Percentiles rank a stretch among this genome's conserved stretches.
These are phyloP conservation scores for Mucor plumbeus DNA, from an alignment of 371 early-diverging fungal species.

Conservation along the genomic window DNA sequence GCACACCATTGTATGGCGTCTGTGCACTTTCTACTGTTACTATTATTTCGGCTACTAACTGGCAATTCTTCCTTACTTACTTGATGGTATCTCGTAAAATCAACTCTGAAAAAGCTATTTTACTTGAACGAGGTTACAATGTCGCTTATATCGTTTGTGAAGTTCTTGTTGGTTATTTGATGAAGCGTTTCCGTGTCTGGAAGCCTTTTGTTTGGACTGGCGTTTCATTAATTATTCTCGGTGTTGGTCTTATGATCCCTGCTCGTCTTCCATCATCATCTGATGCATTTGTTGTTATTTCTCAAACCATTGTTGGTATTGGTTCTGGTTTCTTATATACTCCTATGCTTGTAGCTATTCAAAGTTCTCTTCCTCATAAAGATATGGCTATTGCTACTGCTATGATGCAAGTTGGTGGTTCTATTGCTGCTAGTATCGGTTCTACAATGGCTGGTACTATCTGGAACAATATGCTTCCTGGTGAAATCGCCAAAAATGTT, in stretches of 20 bases:
- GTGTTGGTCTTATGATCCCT: conserved; percentile 50
- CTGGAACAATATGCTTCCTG: conserved; percentile 48
- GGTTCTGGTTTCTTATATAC: conserved; percentile 43
- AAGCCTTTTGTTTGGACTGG: conserved; percentile 61
- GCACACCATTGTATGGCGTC: conserved; percentile 53
- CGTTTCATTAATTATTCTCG: conserved; percentile 59
- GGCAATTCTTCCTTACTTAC: conserved; percentile 47
- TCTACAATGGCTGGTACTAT: conserved; percentile 46
- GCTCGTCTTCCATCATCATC: conserved; percentile 45
- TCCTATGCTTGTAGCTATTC: conserved; percentile 41
- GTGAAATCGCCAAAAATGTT: conserved; percentile 36
- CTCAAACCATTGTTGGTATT: conserved; percentile 47
- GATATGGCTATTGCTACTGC: conserved; percentile 49
- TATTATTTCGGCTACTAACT: conserved; percentile 46
- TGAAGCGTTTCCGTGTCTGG: conserved; percentile 52
- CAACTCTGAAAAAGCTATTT: conserved; percentile 30
- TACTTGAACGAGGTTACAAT: conserved; percentile 46
- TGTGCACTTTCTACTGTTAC: conserved; percentile 48
- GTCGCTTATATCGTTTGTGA: conserved; percentile 41
- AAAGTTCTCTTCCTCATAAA: conserved; percentile 43
- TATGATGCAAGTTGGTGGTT: conserved; percentile 42
- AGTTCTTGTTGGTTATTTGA: conserved; percentile 39
- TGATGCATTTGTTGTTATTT: conserved; percentile 39
- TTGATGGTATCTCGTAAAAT: conserved; percentile 50
- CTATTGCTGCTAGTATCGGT: conserved; percentile 44